phyloP scores from a whole-genome alignment of 2,329 filamentous ascomycete species.

The Alternaria viburni region DNA sequence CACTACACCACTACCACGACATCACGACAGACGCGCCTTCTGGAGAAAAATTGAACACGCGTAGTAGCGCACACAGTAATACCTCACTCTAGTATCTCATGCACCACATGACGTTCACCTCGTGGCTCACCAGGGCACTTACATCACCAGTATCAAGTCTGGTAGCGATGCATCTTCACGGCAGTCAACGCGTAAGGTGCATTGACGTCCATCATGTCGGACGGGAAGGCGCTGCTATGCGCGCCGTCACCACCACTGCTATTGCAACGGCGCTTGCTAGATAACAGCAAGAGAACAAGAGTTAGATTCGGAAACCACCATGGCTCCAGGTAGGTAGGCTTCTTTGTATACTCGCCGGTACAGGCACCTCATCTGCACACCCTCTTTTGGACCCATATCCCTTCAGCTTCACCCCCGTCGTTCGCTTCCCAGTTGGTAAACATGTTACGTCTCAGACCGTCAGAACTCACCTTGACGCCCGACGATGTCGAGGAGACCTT shows the following conservation, averaged over 20 bases:
- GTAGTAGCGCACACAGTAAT: background rate
- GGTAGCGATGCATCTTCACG: background rate
- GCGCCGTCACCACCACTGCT: background rate
- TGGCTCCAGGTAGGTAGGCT: background rate
- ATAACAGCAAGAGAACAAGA: background rate
- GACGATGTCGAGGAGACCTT: conserved; percentile 46
- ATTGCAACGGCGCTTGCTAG: background rate
- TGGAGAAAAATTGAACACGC: background rate
- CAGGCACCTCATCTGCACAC: background rate
- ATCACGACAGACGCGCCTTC: background rate
- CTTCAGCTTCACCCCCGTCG: conserved; percentile 10
- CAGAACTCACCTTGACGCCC: conserved; percentile 46
- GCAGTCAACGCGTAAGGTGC: background rate
- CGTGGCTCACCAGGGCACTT: background rate
- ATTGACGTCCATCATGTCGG: background rate
- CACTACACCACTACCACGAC: background rate
- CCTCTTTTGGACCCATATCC: conserved; percentile 23
- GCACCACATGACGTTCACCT: background rate
- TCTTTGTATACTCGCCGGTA: no score
- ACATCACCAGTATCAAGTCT: background rate
- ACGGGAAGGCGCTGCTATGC: background rate
- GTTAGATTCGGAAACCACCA: background rate
- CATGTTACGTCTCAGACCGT: conserved; percentile 46
- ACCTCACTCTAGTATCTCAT: background rate
- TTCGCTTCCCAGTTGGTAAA: conserved; percentile 10